Evolutionary conservation across 371 early-diverging fungal genomes (phyloP), one percentile per base, ranked within the genome.

Genomic region (Phascolomyces articulosus): DNA sequence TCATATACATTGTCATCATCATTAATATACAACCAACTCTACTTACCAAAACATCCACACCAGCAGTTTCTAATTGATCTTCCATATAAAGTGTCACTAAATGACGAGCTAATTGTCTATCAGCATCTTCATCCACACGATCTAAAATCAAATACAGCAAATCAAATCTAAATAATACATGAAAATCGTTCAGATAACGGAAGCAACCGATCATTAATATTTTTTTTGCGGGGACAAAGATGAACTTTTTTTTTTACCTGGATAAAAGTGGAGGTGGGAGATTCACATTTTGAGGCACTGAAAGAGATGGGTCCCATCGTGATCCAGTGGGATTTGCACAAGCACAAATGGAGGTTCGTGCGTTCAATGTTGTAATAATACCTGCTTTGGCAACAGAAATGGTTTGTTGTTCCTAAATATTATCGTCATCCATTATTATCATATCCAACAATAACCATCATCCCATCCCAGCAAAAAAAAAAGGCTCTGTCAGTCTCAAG

Each of bases 351-450:
- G 98, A 96, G 29, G 99, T 98, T 66, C 99, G 89, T 8, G 99
- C 99, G 82, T 99, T 99, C 24, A 99, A 81, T 1, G 96, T 97
- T 1, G 99, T 97, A 72, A 99, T 98, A 65, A 99, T 99, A 53
- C 99, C 99, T 23, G 99, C 99, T 84, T 99, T 99, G 64, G 98
- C 97, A 3, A 99, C 96, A 13, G 98, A 98, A 21, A 99, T 96
- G 0, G 98, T 98, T 86, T 99, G 99, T 83, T 99, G 99, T 86
- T 99, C 99, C 86, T 86, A 62, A 28, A 18, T 51, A 18, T n/a
- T 51, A 18, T 47, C 47, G 47, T 38, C 13, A 9, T 38, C 6
- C 13, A 6, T 38, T 38, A 9, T 38, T 13, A 9, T 6, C 9
- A 38, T 38, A 38, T 9, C 38, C 11, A 34, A 34, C 11, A 34